Base-by-base conservation (phyloP, 2,329 filamentous ascomycete species). In the Penicillium sp. region DNA sequence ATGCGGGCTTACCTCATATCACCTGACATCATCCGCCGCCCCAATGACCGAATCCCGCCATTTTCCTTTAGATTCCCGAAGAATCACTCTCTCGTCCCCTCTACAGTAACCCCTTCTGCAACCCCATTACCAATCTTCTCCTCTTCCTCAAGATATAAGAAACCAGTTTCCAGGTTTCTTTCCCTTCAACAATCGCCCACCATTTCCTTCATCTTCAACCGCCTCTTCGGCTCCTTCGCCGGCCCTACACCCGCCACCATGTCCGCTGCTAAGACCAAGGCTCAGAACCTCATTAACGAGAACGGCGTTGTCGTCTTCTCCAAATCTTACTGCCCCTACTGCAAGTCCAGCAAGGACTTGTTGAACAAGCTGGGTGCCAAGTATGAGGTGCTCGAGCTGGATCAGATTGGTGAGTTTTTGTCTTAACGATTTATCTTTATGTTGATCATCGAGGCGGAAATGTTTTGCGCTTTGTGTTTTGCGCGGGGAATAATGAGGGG, bases 271-370 rank as follows among this genome's bases (percentile, higher is more conserved):
- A 92, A 91, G 81, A 84, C 85, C 66, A 96, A 96, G 80, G 91
- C 91, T 64, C 87, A 97, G 79, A 79, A 83, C 73, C 88, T 97
- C 81, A 97, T 98, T 78, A 87, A 95, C 79, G 88, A 93, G 75
- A 95, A 97, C 82, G 81, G 87, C 71, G 93, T 97, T 78, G 91
- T 95, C 72, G 91, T 99, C 76, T 99, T 99, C 85, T 93, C 90
- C 80, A 99, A 99, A 84, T 92, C 89, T 16, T 97, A 92, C 83
- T 99, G 95, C 86, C 93, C 93, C 13, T 96, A 96, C 86, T 98
- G 94, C 85, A 84, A 81, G 60, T 83, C 88, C 62, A 87, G 89
- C 70, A 98, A 98, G 87, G 73, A 83, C 59, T 83, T 92, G 54
- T 83, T 99, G 70, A 85, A 83, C 73, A 82, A 87, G 60, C 70